phyloP scores from a whole-genome alignment of 208 protist species.

The Acanthamoeba castellanii region DNA sequence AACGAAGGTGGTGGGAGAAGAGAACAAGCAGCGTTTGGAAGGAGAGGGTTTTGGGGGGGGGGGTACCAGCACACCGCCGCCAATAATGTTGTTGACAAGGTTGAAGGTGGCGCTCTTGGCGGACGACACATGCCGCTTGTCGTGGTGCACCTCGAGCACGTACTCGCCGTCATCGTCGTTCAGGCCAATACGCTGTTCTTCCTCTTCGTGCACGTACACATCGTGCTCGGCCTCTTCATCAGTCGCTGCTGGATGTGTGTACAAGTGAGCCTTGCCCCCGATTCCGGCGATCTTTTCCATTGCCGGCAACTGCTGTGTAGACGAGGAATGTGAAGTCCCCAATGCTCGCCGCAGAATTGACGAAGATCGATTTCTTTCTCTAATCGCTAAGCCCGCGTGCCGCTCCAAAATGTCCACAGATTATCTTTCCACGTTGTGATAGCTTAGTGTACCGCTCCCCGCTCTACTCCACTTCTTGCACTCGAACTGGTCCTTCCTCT shows the following conservation, averaged over 20 bases:
- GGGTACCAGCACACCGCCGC: slow-evolving; percentile 34
- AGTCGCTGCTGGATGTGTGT: neutral
- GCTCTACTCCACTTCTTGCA: too few species aligned
- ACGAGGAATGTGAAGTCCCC: too few species aligned
- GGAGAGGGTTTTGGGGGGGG: neutral
- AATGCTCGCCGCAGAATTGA: neutral
- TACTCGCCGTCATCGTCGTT: slow-evolving; percentile 22
- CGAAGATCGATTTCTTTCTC: neutral
- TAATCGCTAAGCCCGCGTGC: neutral
- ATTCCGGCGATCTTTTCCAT: neutral
- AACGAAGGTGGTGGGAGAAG: neutral
- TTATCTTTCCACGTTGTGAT: neutral
- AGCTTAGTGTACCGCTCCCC: too few species aligned
- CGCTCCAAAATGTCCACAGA: neutral
- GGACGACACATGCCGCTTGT: neutral
- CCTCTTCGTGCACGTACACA: neutral
- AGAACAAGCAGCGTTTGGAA: neutral
- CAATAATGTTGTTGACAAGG: slow-evolving; percentile 59
- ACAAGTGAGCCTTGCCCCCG: neutral
- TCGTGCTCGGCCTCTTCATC: neutral
- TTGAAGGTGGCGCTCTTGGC: slow-evolving; percentile 48
- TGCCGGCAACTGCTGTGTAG: too few species aligned
- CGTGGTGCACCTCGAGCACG: neutral
- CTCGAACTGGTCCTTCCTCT: too few species aligned
- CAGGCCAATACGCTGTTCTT: neutral